Base-by-base conservation (phyloP, 176 grass and related monocot species). In the Thinopyrum elongatum region DNA sequence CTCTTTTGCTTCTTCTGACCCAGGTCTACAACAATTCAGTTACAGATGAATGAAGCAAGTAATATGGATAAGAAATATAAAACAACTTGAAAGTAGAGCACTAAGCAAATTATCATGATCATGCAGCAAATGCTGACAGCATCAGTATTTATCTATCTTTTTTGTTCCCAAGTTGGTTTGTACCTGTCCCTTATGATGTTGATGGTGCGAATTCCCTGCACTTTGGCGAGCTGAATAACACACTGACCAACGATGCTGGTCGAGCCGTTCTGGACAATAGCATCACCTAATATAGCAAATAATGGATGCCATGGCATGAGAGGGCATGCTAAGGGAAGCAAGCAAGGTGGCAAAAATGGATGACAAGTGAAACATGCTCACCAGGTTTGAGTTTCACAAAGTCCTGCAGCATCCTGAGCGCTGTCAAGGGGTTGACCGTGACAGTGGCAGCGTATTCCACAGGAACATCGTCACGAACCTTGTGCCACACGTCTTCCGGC, bases 131-230 rank as follows among this genome's bases (percentile, higher is more conserved):
- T 2, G 33, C 39, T 64, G 14, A 14, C 47, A 88, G 7, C 10
- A 33, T 5, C 1, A 60, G 6, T 15, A 34, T 67, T 66, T 44
- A 28, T 16, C 21, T 10, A 16, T 80, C 16, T 23, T 10, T 70
- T 21, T 7, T 28, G 41, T 22, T 59, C 19, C 26, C 28, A 34
- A 58, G 17, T 7, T 26, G 79, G 11, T 35, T 4, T 30, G 17
- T 30, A 98, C 96, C 96, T 94, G 65, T 98, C 96, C 88, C 96
- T 91, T 70, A 95, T 91, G 55, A 98, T 92, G 88, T 98, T 98
- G 87, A 98, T 86, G 80, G 79, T 98, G 58, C 25, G 88, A 47
- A 98, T 38, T 58, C 90, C 90, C 30, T 87, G 87, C 47, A 81
- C 58, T 89, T 89, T 92, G 63, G 93, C 90, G 3, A 98, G 86